These are phyloP conservation scores for Rhipidocladum racemiflorum DNA, from an alignment of 176 grass and related monocot species.

Conservation along the genomic window DNA sequence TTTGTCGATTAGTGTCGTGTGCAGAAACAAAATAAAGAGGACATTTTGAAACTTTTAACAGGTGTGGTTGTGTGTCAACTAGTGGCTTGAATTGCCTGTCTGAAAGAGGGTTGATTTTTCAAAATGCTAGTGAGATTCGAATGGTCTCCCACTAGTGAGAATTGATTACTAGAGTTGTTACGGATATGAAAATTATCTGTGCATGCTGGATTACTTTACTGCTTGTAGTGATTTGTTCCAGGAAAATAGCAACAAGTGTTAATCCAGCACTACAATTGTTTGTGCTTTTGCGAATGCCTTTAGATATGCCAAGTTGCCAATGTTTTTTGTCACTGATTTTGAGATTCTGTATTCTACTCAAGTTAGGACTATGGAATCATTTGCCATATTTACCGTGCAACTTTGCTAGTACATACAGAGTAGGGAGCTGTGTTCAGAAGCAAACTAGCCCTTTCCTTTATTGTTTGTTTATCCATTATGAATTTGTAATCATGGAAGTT, in stretches of 20 bases:
- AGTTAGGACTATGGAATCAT: background rate
- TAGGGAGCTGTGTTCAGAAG: background rate
- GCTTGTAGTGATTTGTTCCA: background rate
- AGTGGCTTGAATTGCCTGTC: background rate
- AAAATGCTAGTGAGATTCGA: background rate
- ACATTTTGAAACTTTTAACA: too few relatives aligned
- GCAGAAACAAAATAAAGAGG: background rate
- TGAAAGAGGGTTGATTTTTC: background rate
- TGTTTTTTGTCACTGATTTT: background rate
- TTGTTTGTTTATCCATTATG: background rate
- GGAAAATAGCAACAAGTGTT: background rate
- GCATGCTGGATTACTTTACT: background rate
- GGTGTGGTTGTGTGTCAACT: background rate
- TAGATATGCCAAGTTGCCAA: slow-evolving; percentile 11
- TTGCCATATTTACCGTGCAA: background rate
- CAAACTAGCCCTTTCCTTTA: background rate
- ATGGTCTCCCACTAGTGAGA: background rate
- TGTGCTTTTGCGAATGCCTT: background rate
- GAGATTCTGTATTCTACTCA: background rate
- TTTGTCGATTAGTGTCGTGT: background rate
- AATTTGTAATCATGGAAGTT: background rate
- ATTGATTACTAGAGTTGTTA: background rate
- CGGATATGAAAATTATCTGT: background rate
- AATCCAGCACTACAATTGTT: background rate
- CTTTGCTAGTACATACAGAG: background rate